A percentile compares a stretch with the other conserved stretches of the same genome.
Evolutionary conservation across 768 basidiomycete genomes (phyloP).

Genomic region (Crucibulum laeve): DNA sequence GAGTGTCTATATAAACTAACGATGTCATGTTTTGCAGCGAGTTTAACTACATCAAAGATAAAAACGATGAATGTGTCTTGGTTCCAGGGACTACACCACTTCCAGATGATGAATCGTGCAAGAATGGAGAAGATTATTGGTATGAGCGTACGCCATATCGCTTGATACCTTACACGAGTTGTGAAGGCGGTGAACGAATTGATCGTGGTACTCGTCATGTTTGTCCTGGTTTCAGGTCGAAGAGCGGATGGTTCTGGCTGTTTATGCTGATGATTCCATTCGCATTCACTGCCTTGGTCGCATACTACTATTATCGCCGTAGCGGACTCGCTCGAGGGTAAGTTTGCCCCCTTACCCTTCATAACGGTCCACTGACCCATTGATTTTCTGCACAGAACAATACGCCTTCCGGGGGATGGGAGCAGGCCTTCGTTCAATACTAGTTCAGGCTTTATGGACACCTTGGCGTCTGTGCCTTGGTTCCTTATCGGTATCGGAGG

Average conservation of each 20-base stretch:
- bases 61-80: slow-evolving; percentile 70
- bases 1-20: too few species aligned
- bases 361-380: slow-evolving; percentile 3
- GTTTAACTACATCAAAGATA: slow-evolving; percentile 82
- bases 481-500: slow-evolving; percentile 78
- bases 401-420: slow-evolving; percentile 68
- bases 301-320: slow-evolving; percentile 76
- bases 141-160: slow-evolving; percentile 92
- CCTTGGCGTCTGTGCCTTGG: slow-evolving; percentile 86
- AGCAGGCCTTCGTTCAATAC: slow-evolving; percentile 26
- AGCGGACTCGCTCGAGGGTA: slow-evolving; percentile 75
- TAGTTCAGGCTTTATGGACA: slow-evolving; percentile 51
- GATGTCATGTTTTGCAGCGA: slow-evolving; percentile 50
- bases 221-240: slow-evolving; percentile 79
- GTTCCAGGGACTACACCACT: slow-evolving; percentile 65
- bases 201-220: slow-evolving; percentile 71
- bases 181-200: slow-evolving; percentile 73
- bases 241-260: slow-evolving; percentile 81
- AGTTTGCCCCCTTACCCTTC: slow-evolving; percentile 24
- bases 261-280: slow-evolving; percentile 75
- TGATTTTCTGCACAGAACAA: slow-evolving; percentile 44
- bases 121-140: slow-evolving; percentile 71
- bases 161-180: slow-evolving; percentile 85
- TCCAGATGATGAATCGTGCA: slow-evolving; percentile 58
- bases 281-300: slow-evolving; percentile 68